phyloP scores from a whole-genome alignment of 2,329 filamentous ascomycete genomes.

The Macrophomina phaseolina region DNA sequence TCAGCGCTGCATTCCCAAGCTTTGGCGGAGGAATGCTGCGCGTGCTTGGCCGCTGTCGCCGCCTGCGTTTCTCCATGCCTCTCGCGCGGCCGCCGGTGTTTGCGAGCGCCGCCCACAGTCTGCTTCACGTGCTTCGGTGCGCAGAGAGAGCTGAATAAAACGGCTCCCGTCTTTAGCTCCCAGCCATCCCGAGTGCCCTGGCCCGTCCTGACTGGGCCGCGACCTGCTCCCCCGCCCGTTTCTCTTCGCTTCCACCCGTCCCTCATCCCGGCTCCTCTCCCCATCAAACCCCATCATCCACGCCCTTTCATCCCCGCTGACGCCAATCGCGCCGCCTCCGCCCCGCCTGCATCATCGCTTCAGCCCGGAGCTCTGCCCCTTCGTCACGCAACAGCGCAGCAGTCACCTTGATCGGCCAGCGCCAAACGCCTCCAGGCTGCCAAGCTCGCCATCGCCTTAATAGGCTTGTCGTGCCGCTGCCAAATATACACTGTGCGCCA shows the following conservation, averaged over 20 bases:
- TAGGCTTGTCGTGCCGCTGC: neutral
- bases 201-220: neutral
- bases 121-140: neutral
- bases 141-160: neutral
- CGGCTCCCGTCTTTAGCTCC: neutral
- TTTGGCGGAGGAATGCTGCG: constrained; percentile 1
- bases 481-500: neutral
- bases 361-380: neutral
- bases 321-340: constrained; percentile 10
- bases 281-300: neutral
- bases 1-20: constrained; percentile 12
- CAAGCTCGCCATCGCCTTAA: neutral
- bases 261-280: neutral
- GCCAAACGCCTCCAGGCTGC: neutral
- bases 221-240: neutral
- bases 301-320: constrained; percentile 3
- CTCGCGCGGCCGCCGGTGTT: neutral
- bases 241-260: neutral
- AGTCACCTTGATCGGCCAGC: neutral
- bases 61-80: neutral
- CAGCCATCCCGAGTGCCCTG: neutral
- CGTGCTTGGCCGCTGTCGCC: neutral
- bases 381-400: neutral
- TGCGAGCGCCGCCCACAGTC: neutral
- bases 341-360: too few species aligned